These are phyloP conservation scores for Hypoxylon rubiginosum DNA, from an alignment of 2,329 filamentous ascomycete genomes.

Conservation along the genomic window DNA sequence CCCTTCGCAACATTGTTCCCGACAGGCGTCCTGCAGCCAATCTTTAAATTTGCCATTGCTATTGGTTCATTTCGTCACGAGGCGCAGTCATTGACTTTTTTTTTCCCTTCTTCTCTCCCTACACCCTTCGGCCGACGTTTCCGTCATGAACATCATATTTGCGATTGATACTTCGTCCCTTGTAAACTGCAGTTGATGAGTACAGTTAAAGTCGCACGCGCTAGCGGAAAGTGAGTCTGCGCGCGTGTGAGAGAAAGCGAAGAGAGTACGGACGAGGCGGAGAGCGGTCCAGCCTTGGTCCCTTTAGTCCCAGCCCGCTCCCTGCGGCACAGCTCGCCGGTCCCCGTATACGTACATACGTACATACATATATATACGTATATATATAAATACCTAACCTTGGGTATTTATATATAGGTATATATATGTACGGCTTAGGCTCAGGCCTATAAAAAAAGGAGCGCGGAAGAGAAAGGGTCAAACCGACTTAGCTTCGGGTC, in stretches of 20 bases:
- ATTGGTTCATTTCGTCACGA: constrained; percentile 48
- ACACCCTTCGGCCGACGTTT: constrained; percentile 36
- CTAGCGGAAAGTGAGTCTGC: constrained; percentile 41
- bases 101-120: constrained; percentile 25
- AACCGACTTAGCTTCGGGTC: constrained; percentile 11
- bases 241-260: constrained; percentile 37
- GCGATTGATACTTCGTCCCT: constrained; percentile 37
- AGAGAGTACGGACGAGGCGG: constrained; percentile 44
- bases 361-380: too few relatives aligned
- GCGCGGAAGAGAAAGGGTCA: constrained; percentile 16
- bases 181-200: constrained; percentile 52
- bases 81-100: constrained; percentile 47
- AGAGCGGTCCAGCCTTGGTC: constrained; percentile 42
- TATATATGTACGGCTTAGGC: constrained; percentile 35
- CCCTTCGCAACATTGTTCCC: constrained; percentile 38
- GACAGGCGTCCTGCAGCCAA: constrained; percentile 43
- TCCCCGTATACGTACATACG: constrained; percentile 24
- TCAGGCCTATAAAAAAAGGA: constrained; percentile 25
- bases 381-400: constrained; percentile 6
- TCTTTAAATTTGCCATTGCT: constrained; percentile 42
- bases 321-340: constrained; percentile 40
- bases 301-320: constrained; percentile 34
- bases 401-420: constrained; percentile 3
- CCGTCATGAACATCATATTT: constrained; percentile 44
- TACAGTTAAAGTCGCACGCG: constrained; percentile 41